These are phyloP conservation scores for Haplosporangium gracile DNA, from an alignment of 192 early-diverging fungal species.

Conservation along the genomic window DNA sequence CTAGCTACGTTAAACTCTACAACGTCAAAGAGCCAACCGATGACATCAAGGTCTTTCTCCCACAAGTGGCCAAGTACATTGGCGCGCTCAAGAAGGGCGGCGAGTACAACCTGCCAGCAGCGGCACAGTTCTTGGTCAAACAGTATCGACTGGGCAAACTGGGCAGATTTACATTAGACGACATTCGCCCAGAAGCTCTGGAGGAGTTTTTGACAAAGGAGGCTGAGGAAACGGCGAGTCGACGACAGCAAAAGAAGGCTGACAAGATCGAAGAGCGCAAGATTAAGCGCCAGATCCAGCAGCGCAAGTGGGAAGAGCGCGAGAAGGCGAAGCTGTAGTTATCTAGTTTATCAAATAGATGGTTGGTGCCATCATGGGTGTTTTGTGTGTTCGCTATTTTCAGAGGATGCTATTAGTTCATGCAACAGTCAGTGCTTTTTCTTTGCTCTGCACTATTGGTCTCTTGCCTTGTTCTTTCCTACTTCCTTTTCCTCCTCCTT, in stretches of 20 bases:
- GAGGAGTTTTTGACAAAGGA: conserved; percentile 62
- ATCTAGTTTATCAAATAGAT: background rate
- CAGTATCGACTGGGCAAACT: conserved; percentile 88
- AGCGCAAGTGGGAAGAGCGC: conserved; percentile 33
- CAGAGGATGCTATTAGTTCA: background rate
- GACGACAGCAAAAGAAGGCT: conserved; percentile 63
- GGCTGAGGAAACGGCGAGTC: conserved; percentile 34
- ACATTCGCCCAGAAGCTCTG: conserved; percentile 66
- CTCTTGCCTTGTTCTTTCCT: too few relatives aligned
- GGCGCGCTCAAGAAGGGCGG: conserved; percentile 77
- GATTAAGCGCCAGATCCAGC: conserved; percentile 28
- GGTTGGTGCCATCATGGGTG: background rate
- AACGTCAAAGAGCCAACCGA: conserved; percentile 77
- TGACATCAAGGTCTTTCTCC: conserved; percentile 74
- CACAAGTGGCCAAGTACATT: conserved; percentile 73
- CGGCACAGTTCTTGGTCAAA: conserved; percentile 79
- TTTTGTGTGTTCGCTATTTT: background rate
- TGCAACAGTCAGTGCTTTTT: too few relatives aligned
- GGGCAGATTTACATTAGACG: conserved; percentile 88
- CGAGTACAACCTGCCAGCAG: conserved; percentile 72
- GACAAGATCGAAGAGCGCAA: conserved; percentile 62
- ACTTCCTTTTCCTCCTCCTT: too few relatives aligned
- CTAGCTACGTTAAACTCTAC: conserved; percentile 67
- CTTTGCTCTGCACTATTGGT: background rate
- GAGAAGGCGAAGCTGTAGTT: conserved; percentile 27